A percentile compares a stretch with the other conserved stretches of the same genome.
phyloP scores from a whole-genome alignment of 2,329 filamentous ascomycete species.

The Thielaviopsis populi region DNA sequence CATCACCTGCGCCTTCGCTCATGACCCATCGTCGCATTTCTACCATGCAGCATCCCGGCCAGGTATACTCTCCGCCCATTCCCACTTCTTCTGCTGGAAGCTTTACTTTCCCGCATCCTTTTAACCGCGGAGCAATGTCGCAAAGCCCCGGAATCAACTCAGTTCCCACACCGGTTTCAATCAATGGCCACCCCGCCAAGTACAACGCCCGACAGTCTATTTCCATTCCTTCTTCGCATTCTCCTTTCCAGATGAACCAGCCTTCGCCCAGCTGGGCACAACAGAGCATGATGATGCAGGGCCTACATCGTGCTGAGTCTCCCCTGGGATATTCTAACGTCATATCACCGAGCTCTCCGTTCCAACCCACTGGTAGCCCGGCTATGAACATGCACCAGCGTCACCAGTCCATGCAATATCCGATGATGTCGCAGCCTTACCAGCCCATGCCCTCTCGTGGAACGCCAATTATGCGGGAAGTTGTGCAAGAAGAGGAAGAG shows the following conservation, averaged over 20 bases:
- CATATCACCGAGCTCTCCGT: constrained; percentile 49
- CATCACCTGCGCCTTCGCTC: constrained; percentile 10
- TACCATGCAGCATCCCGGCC: constrained; percentile 57
- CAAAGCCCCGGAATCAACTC: constrained; percentile 50
- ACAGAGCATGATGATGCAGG: constrained; percentile 41
- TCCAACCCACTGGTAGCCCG: constrained; percentile 29
- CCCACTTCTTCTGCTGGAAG: constrained; percentile 47
- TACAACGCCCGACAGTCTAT: constrained; percentile 60
- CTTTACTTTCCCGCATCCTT: constrained; percentile 41
- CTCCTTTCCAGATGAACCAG: constrained; percentile 53
- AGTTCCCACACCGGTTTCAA: constrained; percentile 58
- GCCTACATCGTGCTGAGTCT: constrained; percentile 42
- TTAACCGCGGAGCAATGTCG: constrained; percentile 45
- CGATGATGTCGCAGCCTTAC: constrained; percentile 34
- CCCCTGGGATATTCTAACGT: constrained; percentile 46
- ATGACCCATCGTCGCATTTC: constrained; percentile 23
- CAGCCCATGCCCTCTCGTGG: constrained; percentile 40
- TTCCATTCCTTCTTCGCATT: constrained; percentile 46
- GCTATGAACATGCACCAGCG: constrained; percentile 36
- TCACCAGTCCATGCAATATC: constrained; percentile 45
- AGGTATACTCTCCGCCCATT: constrained; percentile 72
- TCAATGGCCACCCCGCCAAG: constrained; percentile 41
- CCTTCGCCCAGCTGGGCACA: constrained; percentile 47
- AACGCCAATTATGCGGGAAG: constrained; percentile 52
- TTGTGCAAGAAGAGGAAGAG: constrained; percentile 48